Evolutionary conservation across 768 basidiomycete genomes (phyloP), one percentile per base, ranked within the genome.

Genomic region (Tricholoma terreum): DNA sequence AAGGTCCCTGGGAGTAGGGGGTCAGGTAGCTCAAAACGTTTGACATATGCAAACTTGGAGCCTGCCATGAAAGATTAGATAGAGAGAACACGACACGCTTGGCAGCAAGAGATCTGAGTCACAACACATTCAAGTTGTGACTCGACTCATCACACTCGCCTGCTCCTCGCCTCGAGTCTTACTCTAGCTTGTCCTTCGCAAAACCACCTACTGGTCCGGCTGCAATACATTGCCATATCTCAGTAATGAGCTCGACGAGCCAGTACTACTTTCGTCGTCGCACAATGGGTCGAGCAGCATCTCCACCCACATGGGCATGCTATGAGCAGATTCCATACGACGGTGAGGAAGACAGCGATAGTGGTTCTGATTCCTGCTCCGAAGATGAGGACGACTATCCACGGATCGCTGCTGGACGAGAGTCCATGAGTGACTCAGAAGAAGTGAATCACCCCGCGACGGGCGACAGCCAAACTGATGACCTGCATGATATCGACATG

Each of bases 41-140:
- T 84, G 11, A 98, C 97, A 72, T 98, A 96, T 40, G 89, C 88
- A 65, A 86, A 99, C 66, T 85, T 89, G n/a, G 92, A 89, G 63
- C 90, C 91, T 12, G 96, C 94, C 96, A 99, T 98, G 33, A 11
- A 31, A 31, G 6, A 22, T 33, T 36, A 7, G 19, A 14, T 7
- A 8, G 10, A 19, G 42, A 27, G n/a, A n/a, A n/a, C n/a, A n/a
- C n/a, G n/a, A n/a, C n/a, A n/a, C n/a, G n/a, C n/a, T n/a, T n/a
- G n/a, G n/a, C n/a, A n/a, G n/a, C n/a, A n/a, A 36, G 45, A 30
- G 22, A 50, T 38, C 50, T 43, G 54, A 59, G 30, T 33, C 43
- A 58, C 54, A 51, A 22, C 43, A 58, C 54, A 51, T 19, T 56
- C 52, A 49, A 54, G 2, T 27, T 58, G 63, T 61, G 56, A 59